Evolutionary conservation across 2,329 filamentous ascomycete genomes (phyloP).

Genomic region (Cordyceps cateniannulata): DNA sequence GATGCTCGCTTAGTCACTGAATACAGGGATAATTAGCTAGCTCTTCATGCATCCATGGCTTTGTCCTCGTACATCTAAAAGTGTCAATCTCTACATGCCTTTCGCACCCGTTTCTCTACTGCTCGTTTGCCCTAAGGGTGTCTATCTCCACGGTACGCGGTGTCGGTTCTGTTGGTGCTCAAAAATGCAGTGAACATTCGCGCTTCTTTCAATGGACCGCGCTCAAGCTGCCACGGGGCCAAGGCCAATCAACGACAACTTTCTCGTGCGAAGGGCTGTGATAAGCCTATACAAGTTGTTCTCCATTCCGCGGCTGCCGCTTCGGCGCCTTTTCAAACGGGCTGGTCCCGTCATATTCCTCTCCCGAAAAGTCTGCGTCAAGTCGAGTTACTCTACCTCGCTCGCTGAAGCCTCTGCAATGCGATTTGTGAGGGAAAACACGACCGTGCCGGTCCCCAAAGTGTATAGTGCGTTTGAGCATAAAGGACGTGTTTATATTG

Average conservation of each 20-base stretch:
- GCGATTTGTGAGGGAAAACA: neutral
- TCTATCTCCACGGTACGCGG: too few relatives aligned
- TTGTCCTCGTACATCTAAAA: too few relatives aligned
- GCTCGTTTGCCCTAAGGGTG: too few relatives aligned
- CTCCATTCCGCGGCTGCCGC: neutral
- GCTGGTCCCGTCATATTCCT: neutral
- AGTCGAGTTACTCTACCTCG: neutral
- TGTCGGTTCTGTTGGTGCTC: too few relatives aligned
- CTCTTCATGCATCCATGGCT: too few relatives aligned
- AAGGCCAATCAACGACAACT: neutral
- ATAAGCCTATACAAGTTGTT: neutral
- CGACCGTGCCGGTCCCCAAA: neutral
- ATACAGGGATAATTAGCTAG: too few relatives aligned
- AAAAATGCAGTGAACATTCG: too few relatives aligned
- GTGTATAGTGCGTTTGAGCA: neutral
- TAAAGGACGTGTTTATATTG: neutral
- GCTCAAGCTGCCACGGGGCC: too few relatives aligned
- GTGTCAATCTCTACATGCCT: too few relatives aligned
- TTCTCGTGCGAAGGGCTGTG: neutral
- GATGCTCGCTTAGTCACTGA: too few relatives aligned
- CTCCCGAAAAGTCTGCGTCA: neutral
- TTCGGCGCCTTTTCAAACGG: neutral
- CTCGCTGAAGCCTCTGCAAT: neutral
- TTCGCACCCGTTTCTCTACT: too few relatives aligned
- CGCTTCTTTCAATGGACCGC: too few relatives aligned